A percentile compares a stretch with the other conserved stretches of the same genome.
Conservation (phyloP, 2,329 filamentous ascomycete species). For the Sporothrix protearum region DNA sequence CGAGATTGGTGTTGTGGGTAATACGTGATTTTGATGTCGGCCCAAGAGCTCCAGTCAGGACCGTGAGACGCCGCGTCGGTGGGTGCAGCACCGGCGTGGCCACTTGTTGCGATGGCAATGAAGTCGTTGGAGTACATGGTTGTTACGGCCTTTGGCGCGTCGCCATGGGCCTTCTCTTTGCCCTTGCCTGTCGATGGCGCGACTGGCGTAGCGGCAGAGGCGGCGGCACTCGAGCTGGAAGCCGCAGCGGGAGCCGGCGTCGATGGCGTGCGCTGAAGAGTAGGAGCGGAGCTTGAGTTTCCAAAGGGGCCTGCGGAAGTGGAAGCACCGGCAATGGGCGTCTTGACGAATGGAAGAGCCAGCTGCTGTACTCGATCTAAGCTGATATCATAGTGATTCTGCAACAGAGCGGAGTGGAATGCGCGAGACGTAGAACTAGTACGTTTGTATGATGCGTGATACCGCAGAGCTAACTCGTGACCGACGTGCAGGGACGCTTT, state of each 20-base stretch:
- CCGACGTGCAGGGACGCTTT: conserved; percentile 74
- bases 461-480: conserved; percentile 84
- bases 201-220: conserved; percentile 52
- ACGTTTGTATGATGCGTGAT: conserved; percentile 82
- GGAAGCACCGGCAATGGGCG: conserved; percentile 51
- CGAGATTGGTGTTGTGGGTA: conserved; percentile 51
- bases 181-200: conserved; percentile 52
- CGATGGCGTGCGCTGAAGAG: conserved; percentile 13
- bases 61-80: conserved; percentile 25
- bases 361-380: conserved; percentile 81
- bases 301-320: conserved; percentile 32
- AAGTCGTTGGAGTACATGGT: conserved; percentile 80
- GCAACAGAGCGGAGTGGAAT: conserved; percentile 69
- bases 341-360: conserved; percentile 77
- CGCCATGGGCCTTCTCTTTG: conserved; percentile 63
- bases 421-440: conserved; percentile 61
- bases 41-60: conserved; percentile 68
- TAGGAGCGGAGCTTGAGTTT: neutral
- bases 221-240: conserved; percentile 31
- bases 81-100: conserved; percentile 35
- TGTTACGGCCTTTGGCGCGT: conserved; percentile 46
- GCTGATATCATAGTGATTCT: conserved; percentile 79
- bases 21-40: conserved; percentile 74
- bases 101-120: conserved; percentile 62
- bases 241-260: conserved; percentile 31